These are phyloP conservation scores for Lasiodiplodia hormozganensis DNA, from an alignment of 2,329 filamentous ascomycete genomes.

Conservation along the genomic window DNA sequence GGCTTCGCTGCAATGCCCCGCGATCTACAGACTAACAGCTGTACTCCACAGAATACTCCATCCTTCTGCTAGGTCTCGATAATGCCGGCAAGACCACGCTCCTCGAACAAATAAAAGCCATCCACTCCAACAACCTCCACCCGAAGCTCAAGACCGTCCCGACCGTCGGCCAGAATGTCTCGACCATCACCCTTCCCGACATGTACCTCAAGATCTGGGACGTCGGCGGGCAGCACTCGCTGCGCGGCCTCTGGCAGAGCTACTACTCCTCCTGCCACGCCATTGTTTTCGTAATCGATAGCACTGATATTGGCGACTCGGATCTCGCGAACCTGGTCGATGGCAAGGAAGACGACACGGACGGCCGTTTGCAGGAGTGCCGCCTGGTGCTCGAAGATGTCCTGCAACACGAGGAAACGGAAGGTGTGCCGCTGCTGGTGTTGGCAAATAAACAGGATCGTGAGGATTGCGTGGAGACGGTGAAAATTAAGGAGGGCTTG, in stretches of 20 bases:
- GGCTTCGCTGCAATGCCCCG: slow-evolving; percentile 16
- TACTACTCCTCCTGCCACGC: slow-evolving; percentile 95
- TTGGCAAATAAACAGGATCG: slow-evolving; percentile 97
- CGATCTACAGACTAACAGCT: slow-evolving; percentile 4
- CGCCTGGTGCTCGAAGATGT: slow-evolving; percentile 88
- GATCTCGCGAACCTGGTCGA: slow-evolving; percentile 62
- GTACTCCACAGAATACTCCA: slow-evolving; percentile 78
- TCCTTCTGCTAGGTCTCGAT: slow-evolving; percentile 95
- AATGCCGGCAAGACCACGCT: slow-evolving; percentile 99
- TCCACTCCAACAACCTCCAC: slow-evolving; percentile 76
- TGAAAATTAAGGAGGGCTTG: slow-evolving; percentile 94
- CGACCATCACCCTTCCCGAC: slow-evolving; percentile 86
- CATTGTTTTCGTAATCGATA: slow-evolving; percentile 97
- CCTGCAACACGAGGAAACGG: slow-evolving; percentile 83
- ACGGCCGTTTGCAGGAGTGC: slow-evolving; percentile 82
- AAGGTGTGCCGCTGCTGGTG: slow-evolving; percentile 89
- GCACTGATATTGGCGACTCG: slow-evolving; percentile 88
- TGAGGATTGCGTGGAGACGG: slow-evolving; percentile 97
- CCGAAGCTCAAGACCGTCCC: slow-evolving; percentile 83
- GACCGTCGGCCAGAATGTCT: slow-evolving; percentile 96
- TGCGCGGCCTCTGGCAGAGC: slow-evolving; percentile 92
- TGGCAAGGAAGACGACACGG: slow-evolving; percentile 33
- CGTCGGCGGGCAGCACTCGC: slow-evolving; percentile 87
- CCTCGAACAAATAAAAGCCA: slow-evolving; percentile 92
- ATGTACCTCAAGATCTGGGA: slow-evolving; percentile 99